phyloP scores from a whole-genome alignment of 192 early-diverging fungal genomes.

The Coemansia sp. region DNA sequence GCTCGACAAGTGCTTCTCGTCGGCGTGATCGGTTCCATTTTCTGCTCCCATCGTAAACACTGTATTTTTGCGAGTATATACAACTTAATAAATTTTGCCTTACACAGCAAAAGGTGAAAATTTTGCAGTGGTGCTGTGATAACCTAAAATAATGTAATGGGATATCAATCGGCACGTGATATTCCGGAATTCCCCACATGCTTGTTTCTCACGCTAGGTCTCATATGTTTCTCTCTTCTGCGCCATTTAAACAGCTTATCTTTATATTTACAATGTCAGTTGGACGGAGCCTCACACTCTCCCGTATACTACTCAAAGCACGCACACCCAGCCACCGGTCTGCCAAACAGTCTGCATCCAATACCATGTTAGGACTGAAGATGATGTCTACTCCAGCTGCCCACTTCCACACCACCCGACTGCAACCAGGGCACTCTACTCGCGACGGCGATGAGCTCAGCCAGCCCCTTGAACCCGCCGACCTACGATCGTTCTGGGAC shows the following conservation, averaged over 20 bases:
- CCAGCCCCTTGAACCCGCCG: constrained; percentile 45
- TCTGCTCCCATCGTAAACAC: constrained; percentile 10
- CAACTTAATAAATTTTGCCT: no score
- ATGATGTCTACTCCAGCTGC: not conserved
- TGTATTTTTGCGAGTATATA: no score
- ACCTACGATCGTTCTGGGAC: constrained; percentile 43
- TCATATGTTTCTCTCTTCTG: not conserved
- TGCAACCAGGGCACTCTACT: constrained; percentile 13
- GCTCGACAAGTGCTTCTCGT: constrained; percentile 19
- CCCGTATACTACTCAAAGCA: not conserved
- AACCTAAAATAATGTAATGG: no score
- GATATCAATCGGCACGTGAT: no score
- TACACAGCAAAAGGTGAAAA: no score
- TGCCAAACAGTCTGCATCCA: not conserved
- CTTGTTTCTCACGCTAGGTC: no score
- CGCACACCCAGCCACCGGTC: not conserved
- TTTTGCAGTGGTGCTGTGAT: no score
- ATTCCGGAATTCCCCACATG: no score
- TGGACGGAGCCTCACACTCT: not conserved
- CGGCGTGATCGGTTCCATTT: not conserved
- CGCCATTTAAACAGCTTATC: not conserved
- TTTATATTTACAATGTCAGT: not conserved
- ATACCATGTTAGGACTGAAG: no score
- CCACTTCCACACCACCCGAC: constrained; percentile 9
- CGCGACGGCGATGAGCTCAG: constrained; percentile 51